Evolutionary conservation across 139 green algal genomes (phyloP), one percentile per base, ranked within the genome.

Genomic region (Tetradesmus lagerheimii): DNA sequence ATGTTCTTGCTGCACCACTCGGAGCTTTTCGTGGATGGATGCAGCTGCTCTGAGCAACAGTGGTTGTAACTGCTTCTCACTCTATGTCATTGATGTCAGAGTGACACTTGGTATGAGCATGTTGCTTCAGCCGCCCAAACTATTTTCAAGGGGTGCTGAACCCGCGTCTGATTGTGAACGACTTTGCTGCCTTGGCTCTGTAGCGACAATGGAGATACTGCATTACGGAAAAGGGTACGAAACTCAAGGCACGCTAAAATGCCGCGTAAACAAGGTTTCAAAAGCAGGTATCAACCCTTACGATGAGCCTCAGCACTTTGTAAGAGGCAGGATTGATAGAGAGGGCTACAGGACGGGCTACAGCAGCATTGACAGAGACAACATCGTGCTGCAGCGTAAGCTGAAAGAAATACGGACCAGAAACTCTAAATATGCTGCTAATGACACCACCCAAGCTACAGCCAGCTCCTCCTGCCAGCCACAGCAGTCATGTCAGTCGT

Each of bases 291-390:
- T 3, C 29, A 84, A 45, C 41, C 79, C 79, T 39, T 84, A 84
- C 25, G 50, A 45, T 9, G 37, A 84, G 25, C 9, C 39, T 25
- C 79, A 84, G 43, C 79, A 41, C 9, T 84, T 84, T 38, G 79
- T 84, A 2, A 43, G 79, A 34, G 39, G 50, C 39, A 67, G 79
- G 27, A 29, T 84, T 8, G 79, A 84, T 27, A 64, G 39, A 9
- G 34, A 84, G 39, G 79, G 79, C 41, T 84, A 84, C 39, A 84
- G 25, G 67, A 37, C 39, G 39, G 39, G 50, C 37, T 25, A 43
- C 79, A 84, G 39, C 79, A 84, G 37, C 38, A 64, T 84, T 62
- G 79, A 84, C 79, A 84, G 79, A 25, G 79, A 84, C 27, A 84
- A 84, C 39, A n/a, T 15, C 25, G 2, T 83, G 29, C 37, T 83